These are phyloP conservation scores for Cyberlindnera sargentensis DNA, from an alignment of 805 yeast species.

Conservation along the genomic window DNA sequence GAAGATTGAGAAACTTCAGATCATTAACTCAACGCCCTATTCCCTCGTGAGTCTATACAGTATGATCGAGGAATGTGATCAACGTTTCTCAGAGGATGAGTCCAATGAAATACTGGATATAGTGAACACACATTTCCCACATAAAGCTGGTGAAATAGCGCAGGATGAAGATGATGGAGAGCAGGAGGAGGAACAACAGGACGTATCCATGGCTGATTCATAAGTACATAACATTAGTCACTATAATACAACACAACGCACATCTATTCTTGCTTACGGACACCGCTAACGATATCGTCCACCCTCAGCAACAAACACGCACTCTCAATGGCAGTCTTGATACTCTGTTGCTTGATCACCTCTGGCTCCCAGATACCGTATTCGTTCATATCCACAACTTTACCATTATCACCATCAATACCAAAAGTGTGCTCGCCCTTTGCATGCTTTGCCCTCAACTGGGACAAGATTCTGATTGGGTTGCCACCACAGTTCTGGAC, in stretches of 20 bases:
- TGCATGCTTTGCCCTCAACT: conserved; percentile 94
- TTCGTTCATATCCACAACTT: conserved; percentile 88
- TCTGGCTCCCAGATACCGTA: conserved; percentile 99
- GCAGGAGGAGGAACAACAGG: conserved; percentile 6
- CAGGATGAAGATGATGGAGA: conserved; percentile 11
- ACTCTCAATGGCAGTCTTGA: conserved; percentile 96
- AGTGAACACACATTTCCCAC: conserved; percentile 47
- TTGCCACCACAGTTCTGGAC: conserved; percentile 98
- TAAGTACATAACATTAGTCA: neutral
- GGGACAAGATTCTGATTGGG: conserved; percentile 83
- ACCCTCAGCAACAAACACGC: conserved; percentile 92
- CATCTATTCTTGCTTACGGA: conserved; percentile 45
- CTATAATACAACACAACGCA: neutral
- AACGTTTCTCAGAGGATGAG: conserved; percentile 65
- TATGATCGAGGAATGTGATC: conserved; percentile 88
- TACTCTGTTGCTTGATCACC: conserved; percentile 92
- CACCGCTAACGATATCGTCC: conserved; percentile 96
- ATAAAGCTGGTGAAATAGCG: conserved; percentile 5
- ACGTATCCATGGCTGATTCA: conserved; percentile 4
- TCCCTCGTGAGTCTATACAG: conserved; percentile 74
- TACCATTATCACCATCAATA: conserved; percentile 91
- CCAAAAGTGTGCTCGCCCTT: conserved; percentile 83
- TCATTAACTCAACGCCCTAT: conserved; percentile 74
- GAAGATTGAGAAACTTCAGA: conserved; percentile 78
- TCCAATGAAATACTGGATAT: conserved; percentile 52